Evolutionary conservation across 805 yeast genomes (phyloP).

Genomic region (Barnettozyma sucrosica): DNA sequence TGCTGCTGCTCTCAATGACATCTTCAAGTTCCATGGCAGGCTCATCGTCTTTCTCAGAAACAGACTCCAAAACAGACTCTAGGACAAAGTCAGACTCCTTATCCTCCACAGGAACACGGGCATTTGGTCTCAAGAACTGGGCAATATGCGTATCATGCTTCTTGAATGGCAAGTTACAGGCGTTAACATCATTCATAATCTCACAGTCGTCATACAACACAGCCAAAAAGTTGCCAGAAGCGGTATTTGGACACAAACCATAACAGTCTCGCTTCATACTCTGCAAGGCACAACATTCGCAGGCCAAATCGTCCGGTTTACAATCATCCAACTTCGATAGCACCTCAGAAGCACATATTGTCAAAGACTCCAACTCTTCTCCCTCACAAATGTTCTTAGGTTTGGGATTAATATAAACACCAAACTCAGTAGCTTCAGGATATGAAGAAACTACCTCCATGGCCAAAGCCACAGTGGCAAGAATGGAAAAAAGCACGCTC

Average conservation of each 20-base stretch:
- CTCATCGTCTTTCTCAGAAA: constrained; percentile 7
- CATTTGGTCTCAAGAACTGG: constrained; percentile 23
- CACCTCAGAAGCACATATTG: constrained; percentile 42
- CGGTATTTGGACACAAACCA: constrained; percentile 42
- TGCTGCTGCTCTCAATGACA: background rate
- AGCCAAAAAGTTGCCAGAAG: constrained; percentile 41
- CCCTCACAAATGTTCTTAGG: constrained; percentile 41
- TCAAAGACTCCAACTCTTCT: constrained; percentile 37
- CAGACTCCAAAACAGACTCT: constrained; percentile 16
- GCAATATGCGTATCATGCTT: constrained; percentile 33
- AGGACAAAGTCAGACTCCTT: constrained; percentile 23
- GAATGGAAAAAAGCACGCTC: constrained; percentile 1
- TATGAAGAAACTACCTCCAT: constrained; percentile 17
- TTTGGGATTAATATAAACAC: constrained; percentile 41
- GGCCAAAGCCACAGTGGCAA: background rate
- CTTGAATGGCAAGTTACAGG: constrained; percentile 45
- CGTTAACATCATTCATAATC: constrained; percentile 42
- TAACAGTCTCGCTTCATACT: constrained; percentile 40
- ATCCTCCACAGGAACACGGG: constrained; percentile 22
- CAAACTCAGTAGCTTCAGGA: constrained; percentile 29
- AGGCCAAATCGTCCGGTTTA: constrained; percentile 47
- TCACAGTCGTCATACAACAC: constrained; percentile 42
- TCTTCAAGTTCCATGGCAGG: background rate
- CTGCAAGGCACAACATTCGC: constrained; percentile 53
- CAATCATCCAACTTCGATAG: constrained; percentile 42